Conservation (phyloP, 1,139 yeast genomes). For the Pichia sp. region DNA sequence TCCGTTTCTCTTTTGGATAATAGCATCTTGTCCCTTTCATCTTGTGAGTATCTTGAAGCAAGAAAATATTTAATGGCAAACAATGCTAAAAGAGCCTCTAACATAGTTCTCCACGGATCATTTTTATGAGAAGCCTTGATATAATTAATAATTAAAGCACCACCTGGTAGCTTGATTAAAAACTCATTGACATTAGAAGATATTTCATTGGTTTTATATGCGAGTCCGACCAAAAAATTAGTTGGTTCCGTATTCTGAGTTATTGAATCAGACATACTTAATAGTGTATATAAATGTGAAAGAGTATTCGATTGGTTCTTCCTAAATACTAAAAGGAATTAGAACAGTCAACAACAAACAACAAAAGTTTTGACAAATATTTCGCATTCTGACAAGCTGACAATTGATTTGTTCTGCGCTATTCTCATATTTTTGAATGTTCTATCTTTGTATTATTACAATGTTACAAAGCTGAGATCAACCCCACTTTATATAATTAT, state of each 20-base stretch:
- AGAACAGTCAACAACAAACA: not conserved
- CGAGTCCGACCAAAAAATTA: constrained; percentile 23
- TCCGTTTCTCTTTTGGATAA: constrained; percentile 67
- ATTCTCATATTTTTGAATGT: not conserved
- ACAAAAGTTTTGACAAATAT: not conserved
- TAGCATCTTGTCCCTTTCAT: constrained; percentile 63
- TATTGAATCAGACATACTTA: not conserved
- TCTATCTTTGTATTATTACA: not conserved
- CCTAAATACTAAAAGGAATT: not conserved
- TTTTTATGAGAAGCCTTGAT: constrained; percentile 85
- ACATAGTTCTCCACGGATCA: constrained; percentile 84
- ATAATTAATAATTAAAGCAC: constrained; percentile 65
- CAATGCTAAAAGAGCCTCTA: constrained; percentile 72
- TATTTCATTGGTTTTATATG: constrained; percentile 20
- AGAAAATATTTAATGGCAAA: constrained; percentile 84
- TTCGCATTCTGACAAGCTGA: not conserved
- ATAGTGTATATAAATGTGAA: not conserved
- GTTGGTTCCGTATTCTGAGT: constrained; percentile 17
- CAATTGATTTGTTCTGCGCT: not conserved
- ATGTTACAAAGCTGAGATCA: not conserved
- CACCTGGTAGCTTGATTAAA: constrained; percentile 60
- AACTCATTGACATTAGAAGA: constrained; percentile 20
- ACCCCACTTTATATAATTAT: not conserved
- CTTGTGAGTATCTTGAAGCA: constrained; percentile 73
- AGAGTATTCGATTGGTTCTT: not conserved